A percentile compares a stretch with the other conserved stretches of the same genome.
phyloP scores from a whole-genome alignment of 1,139 yeast species.

The Pneumocystis carinii region DNA sequence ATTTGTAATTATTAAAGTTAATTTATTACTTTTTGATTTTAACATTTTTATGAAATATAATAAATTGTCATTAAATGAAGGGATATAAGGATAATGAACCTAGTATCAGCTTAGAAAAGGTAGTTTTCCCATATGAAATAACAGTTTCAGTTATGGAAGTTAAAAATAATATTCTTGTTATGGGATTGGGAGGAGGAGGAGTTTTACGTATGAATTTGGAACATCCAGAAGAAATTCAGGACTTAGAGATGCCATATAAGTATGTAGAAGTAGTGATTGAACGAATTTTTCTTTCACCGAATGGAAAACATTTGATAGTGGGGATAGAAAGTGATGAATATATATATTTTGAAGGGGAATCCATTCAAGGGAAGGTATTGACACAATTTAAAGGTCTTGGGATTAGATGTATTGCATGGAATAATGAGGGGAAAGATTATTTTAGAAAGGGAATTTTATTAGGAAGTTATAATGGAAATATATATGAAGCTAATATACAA shows the following conservation, averaged over 20 bases:
- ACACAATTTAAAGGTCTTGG: slow-evolving; percentile 30
- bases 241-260: slow-evolving; percentile 14
- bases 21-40: too few relatives aligned
- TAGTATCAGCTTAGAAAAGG: slow-evolving; percentile 33
- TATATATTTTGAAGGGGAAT: slow-evolving; percentile 29
- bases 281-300: slow-evolving; percentile 33
- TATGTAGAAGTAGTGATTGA: slow-evolving; percentile 23
- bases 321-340: slow-evolving; percentile 33
- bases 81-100: slow-evolving; percentile 1
- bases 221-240: slow-evolving; percentile 35
- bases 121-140: slow-evolving; percentile 39
- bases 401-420: slow-evolving; percentile 33
- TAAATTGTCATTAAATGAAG: too few relatives aligned
- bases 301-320: slow-evolving; percentile 36
- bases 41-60: too few relatives aligned
- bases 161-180: slow-evolving; percentile 33
- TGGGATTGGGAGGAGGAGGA: slow-evolving; percentile 33
- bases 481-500: slow-evolving; percentile 35
- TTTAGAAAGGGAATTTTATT: slow-evolving; percentile 36
- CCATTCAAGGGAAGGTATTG: slow-evolving; percentile 27
- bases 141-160: slow-evolving; percentile 33
- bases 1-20: too few relatives aligned
- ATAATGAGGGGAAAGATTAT: slow-evolving; percentile 25
- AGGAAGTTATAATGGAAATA: slow-evolving; percentile 33
- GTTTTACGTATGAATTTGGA: slow-evolving; percentile 40